A percentile compares a stretch with the other conserved stretches of the same genome.
phyloP scores from a whole-genome alignment of 2,329 filamentous ascomycete species.

The Acephala macrosclerotiorum region DNA sequence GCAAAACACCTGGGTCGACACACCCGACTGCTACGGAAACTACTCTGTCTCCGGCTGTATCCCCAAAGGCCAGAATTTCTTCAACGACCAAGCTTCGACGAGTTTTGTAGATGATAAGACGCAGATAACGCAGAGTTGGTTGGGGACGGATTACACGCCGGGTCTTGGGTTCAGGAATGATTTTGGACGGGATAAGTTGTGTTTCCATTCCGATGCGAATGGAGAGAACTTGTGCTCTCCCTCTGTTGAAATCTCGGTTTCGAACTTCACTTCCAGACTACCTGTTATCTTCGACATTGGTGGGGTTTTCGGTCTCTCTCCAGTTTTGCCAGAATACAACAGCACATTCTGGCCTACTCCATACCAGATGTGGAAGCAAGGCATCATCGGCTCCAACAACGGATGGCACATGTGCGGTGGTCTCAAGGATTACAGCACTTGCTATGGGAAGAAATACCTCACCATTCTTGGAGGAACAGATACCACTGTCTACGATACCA shows the following conservation, averaged over 20 bases:
- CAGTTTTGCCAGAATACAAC: constrained; percentile 14
- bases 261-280: constrained; percentile 18
- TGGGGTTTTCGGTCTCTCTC: constrained; percentile 22
- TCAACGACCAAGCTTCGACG: constrained; percentile 14
- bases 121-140: constrained; percentile 2
- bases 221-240: constrained; percentile 14
- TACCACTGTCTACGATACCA: constrained; percentile 16
- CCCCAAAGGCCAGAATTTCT: constrained; percentile 18
- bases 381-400: constrained; percentile 14
- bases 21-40: constrained; percentile 20
- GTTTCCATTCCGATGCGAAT: constrained; percentile 18
- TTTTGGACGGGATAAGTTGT: constrained; percentile 17
- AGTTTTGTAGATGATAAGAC: constrained; percentile 16
- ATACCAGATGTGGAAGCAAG: constrained; percentile 19
- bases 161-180: constrained; percentile 15
- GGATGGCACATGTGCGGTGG: constrained; percentile 25
- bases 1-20: constrained; percentile 22
- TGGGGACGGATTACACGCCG: constrained; percentile 22
- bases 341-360: constrained; percentile 17
- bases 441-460: constrained; percentile 19
- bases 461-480: constrained; percentile 23
- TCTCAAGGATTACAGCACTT: constrained; percentile 13
- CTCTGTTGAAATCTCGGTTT: constrained; percentile 11
- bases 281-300: constrained; percentile 23
- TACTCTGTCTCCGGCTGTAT: constrained; percentile 20